phyloP scores from a whole-genome alignment of 1,284 basidiomycete species.

The Moesziomyces globuligerus region DNA sequence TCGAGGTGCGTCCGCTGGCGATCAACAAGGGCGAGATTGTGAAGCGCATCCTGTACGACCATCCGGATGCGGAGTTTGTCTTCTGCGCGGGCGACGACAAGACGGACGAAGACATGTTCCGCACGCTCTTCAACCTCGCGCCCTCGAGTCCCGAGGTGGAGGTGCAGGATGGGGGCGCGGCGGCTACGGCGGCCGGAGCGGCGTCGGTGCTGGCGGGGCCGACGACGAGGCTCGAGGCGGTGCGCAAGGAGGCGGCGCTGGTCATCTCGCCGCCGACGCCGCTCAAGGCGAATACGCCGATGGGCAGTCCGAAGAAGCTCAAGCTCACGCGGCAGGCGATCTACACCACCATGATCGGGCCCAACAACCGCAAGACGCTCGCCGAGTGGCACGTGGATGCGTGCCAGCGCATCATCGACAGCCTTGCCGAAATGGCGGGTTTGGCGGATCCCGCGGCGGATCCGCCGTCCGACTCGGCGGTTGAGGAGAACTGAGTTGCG shows the following conservation, averaged over 20 bases:
- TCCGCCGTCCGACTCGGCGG: conserved; percentile 14
- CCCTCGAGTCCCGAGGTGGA: conserved; percentile 33
- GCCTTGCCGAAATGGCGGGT: conserved; percentile 60
- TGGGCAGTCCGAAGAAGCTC: conserved; percentile 48
- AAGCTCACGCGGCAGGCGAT: conserved; percentile 51
- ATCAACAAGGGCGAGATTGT: conserved; percentile 99
- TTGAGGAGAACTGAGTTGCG: background rate
- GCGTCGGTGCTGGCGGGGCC: background rate
- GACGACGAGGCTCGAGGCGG: background rate
- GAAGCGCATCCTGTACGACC: conserved; percentile 87
- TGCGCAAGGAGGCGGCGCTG: conserved; percentile 20
- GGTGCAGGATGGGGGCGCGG: conserved; percentile 1
- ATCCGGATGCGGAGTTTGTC: conserved; percentile 92
- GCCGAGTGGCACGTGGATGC: conserved; percentile 64
- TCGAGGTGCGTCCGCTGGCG: conserved; percentile 92
- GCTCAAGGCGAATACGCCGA: conserved; percentile 28
- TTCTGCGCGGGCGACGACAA: conserved; percentile 99
- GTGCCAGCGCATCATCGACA: conserved; percentile 56
- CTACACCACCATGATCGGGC: conserved; percentile 62
- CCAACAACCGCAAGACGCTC: conserved; percentile 61
- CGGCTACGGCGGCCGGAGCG: no score
- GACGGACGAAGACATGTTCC: conserved; percentile 71
- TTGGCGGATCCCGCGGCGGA: conserved; percentile 10
- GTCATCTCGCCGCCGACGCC: conserved; percentile 52
- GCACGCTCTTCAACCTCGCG: conserved; percentile 50